Percentiles rank a stretch among this genome's conserved stretches.
Conservation (phyloP, 768 basidiomycete genomes). For the Boletellus emodensis region DNA sequence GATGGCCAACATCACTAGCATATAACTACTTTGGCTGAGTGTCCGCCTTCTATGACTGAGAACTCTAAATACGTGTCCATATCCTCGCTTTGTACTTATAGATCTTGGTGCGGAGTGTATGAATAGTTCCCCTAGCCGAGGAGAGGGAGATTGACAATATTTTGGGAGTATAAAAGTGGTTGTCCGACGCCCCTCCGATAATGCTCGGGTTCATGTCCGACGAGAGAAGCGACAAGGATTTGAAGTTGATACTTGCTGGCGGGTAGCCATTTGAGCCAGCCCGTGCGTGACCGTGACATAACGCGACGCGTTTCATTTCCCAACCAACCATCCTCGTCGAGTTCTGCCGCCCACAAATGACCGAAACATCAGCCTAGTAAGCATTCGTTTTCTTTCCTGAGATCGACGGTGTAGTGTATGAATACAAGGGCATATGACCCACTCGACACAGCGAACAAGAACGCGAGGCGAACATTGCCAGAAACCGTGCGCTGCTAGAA, state of each 20-base stretch:
- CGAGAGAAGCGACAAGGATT: too few relatives aligned
- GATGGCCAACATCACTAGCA: constrained; percentile 54
- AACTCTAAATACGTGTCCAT: not conserved
- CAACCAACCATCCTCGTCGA: not conserved
- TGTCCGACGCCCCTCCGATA: too few relatives aligned
- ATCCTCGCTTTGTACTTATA: not conserved
- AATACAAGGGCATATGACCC: not conserved
- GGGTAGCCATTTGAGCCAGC: too few relatives aligned
- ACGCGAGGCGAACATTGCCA: constrained; percentile 76
- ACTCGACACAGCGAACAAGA: constrained; percentile 51
- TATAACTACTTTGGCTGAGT: constrained; percentile 42
- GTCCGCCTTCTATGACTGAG: too few relatives aligned
- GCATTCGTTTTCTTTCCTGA: constrained; percentile 9
- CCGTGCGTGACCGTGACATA: constrained; percentile 26
- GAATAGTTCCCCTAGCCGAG: too few relatives aligned
- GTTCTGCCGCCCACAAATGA: constrained; percentile 29
- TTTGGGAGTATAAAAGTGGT: too few relatives aligned
- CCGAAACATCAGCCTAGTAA: constrained; percentile 50
- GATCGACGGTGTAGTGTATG: not conserved
- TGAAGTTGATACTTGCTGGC: too few relatives aligned
- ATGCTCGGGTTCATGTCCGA: too few relatives aligned
- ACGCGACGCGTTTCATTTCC: constrained; percentile 27
- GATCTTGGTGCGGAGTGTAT: not conserved
- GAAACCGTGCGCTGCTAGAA: constrained; percentile 72
- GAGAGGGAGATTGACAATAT: too few relatives aligned